Base-by-base conservation (phyloP, 805 yeast genomes). In the Candida sonorensis region DNA sequence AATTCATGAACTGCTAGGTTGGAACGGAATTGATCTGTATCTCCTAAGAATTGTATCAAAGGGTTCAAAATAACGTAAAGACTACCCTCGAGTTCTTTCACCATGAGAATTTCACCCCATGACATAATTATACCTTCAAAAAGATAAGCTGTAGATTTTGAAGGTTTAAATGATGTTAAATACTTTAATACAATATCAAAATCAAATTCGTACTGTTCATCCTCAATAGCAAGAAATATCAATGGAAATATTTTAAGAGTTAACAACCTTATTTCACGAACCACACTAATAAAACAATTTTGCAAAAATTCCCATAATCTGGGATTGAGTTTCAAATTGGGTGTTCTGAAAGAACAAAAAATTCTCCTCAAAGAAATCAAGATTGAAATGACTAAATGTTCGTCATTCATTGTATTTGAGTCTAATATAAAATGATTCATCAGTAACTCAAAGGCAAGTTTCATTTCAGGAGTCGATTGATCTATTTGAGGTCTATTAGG, bases 1-100 rank as follows among this genome's bases (percentile, higher is more conserved):
- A 90, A 58, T 35, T 75, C 73, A 47, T 77, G 79, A 41, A 77
- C 75, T 0, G 86, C 86, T 44, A 82, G 61, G 44, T 84, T 75
- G 1, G 77, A 71, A 40, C 75, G 77, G 45, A 79, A 81, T 32
- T 73, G 75, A 50, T 78, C 78, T 3, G 63, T 47, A 12, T 81
- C 81, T 4, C 80, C 81, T 39, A 87, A 63, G 16, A 73, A 69
- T 36, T 77, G 80, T 7, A 86, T 66, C 22, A 90, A 53, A 43
- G 76, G 76, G 30, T 81, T 64, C 16, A 85, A 59, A 13, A 83
- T 61, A 1, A 76, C 72, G 50, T 82, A 81, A 26, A 81, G 66
- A 47, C 77, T 64, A 27, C 82, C 87, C 7, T 85, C 92, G 2
- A 57, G 30, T 5, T 68, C 66, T 5, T 79, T 66, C 0, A 78